phyloP scores from a whole-genome alignment of 73 alveolate species.

The Paramecium caudatum region DNA sequence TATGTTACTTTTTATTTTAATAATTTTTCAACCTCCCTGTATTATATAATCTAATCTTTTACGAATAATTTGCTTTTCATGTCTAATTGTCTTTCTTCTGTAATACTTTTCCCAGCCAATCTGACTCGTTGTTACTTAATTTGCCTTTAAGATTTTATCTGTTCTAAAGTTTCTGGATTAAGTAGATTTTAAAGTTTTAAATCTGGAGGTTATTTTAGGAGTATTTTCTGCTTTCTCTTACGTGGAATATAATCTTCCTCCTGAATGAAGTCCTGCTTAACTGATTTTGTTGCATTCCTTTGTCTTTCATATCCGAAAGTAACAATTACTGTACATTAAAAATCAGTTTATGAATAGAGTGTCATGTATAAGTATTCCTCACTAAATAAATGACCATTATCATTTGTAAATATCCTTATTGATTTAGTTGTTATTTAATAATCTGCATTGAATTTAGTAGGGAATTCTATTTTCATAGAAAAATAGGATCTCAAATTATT shows the following conservation, averaged over 20 bases:
- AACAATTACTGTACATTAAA: slow-evolving; percentile 17
- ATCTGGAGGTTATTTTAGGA: slow-evolving; percentile 1
- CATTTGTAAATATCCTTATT: neutral
- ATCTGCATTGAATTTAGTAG: slow-evolving; percentile 59
- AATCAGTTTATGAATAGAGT: slow-evolving; percentile 8
- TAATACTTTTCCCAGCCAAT: neutral
- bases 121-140: neutral
- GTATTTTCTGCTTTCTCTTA: neutral
- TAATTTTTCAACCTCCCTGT: slow-evolving; percentile 20
- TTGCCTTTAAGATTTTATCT: neutral
- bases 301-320: slow-evolving; percentile 28
- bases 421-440: slow-evolving; percentile 5
- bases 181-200: neutral
- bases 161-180: slow-evolving; percentile 1
- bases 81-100: slow-evolving; percentile 27
- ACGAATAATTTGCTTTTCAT: slow-evolving; percentile 16
- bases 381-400: neutral
- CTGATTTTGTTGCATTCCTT: neutral
- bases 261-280: too few species aligned
- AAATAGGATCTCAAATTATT: neutral
- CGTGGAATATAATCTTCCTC: slow-evolving; percentile 17
- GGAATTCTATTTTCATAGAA: slow-evolving; percentile 43
- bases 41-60: slow-evolving; percentile 26
- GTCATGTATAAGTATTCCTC: slow-evolving; percentile 54
- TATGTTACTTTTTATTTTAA: neutral